A percentile compares a stretch with the other conserved stretches of the same genome.
phyloP scores from a whole-genome alignment of 306 rosid genomes.

The Mimosa bimucronata region DNA sequence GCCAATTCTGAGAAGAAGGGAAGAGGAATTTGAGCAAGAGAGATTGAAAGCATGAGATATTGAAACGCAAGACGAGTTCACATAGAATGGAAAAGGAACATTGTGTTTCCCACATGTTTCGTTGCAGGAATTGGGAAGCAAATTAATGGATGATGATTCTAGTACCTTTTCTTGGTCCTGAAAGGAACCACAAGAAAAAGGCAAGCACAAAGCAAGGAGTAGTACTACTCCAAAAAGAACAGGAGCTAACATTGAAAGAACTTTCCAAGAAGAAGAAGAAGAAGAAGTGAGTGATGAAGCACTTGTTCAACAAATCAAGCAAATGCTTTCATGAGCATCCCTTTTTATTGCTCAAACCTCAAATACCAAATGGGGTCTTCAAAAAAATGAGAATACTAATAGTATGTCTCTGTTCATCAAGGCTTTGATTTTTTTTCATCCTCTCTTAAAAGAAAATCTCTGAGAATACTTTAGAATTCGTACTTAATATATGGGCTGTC shows the following conservation, averaged over 20 bases:
- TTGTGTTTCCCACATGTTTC: slow-evolving; percentile 72
- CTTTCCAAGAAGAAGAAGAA: slow-evolving; percentile 29
- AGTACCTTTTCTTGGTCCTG: slow-evolving; percentile 37
- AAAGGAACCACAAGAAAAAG: slow-evolving; percentile 45
- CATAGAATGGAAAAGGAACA: slow-evolving; percentile 81
- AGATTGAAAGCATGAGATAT: slow-evolving; percentile 62
- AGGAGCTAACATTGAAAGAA: slow-evolving; percentile 46
- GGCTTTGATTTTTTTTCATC: neutral
- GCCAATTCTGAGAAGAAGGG: slow-evolving; percentile 65
- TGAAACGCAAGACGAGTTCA: slow-evolving; percentile 65
- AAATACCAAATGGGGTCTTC: neutral
- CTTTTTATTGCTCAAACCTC: slow-evolving; percentile 24
- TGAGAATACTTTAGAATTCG: neutral
- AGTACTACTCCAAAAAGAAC: slow-evolving; percentile 37
- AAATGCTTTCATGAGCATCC: slow-evolving; percentile 31
- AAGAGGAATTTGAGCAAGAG: slow-evolving; percentile 66
- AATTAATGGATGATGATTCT: slow-evolving; percentile 11
- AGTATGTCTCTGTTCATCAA: slow-evolving; percentile 4
- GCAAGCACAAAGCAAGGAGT: slow-evolving; percentile 38
- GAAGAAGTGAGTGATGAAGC: neutral
- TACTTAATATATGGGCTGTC: no score
- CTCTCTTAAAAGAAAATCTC: neutral
- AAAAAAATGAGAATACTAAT: slow-evolving; percentile 11
- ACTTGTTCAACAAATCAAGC: slow-evolving; percentile 15
- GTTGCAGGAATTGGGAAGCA: slow-evolving; percentile 47